Evolutionary conservation across 768 basidiomycete genomes (phyloP).

Genomic region (Mycena galericulata): DNA sequence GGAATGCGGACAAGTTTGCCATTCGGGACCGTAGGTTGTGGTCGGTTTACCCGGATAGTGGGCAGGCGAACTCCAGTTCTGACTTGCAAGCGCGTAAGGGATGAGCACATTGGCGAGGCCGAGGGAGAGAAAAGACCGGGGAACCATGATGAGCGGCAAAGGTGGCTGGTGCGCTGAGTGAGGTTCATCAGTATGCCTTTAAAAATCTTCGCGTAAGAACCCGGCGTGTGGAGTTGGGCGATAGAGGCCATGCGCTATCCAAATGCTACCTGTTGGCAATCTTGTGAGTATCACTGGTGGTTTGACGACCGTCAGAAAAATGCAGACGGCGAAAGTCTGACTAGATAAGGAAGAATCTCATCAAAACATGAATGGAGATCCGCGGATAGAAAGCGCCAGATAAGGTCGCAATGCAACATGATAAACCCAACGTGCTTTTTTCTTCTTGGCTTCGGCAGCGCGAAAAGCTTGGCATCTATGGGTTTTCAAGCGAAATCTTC

Average conservation of each 20-base stretch:
- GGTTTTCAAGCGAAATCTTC: too few species aligned
- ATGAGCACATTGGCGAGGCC: background rate
- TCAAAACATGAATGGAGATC: background rate
- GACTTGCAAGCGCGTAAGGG: constrained; percentile 34
- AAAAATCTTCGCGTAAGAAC: background rate
- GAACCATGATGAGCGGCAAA: background rate
- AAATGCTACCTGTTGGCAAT: background rate
- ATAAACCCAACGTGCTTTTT: background rate
- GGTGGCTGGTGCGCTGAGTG: background rate
- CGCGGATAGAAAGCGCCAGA: background rate
- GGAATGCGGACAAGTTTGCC: constrained; percentile 44
- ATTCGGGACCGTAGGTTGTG: constrained; percentile 43
- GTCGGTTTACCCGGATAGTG: constrained; percentile 56
- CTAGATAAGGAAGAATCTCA: background rate
- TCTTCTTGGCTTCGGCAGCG: background rate
- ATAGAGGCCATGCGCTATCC: background rate
- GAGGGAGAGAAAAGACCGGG: constrained; percentile 14
- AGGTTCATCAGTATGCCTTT: background rate
- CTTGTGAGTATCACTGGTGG: background rate
- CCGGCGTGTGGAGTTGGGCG: background rate
- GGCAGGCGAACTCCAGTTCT: constrained; percentile 48
- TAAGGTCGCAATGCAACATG: constrained; percentile 1
- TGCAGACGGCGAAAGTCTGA: background rate
- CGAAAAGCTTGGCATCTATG: background rate
- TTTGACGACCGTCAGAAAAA: background rate